These are phyloP conservation scores for Ciborinia camelliae DNA, from an alignment of 2,329 filamentous ascomycete genomes.

Conservation along the genomic window DNA sequence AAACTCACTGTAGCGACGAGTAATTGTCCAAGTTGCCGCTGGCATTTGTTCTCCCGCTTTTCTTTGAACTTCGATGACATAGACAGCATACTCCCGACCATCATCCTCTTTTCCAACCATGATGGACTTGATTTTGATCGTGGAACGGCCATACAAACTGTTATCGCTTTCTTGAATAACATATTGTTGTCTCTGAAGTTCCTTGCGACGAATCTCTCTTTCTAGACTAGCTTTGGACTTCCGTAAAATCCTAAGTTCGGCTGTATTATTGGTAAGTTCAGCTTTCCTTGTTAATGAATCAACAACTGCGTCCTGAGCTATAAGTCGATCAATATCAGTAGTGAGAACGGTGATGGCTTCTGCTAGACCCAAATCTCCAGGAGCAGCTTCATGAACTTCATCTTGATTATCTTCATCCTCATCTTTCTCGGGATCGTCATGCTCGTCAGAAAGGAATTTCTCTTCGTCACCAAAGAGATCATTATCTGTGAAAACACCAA, in stretches of 20 bases:
- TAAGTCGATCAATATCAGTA: conserved; percentile 83
- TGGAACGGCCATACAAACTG: conserved; percentile 88
- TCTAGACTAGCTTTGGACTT: conserved; percentile 94
- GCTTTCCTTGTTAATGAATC: conserved; percentile 91
- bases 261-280: conserved; percentile 93
- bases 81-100: conserved; percentile 88
- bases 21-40: conserved; percentile 89
- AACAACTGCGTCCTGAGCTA: conserved; percentile 83
- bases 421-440: conserved; percentile 62
- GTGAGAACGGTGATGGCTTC: conserved; percentile 90
- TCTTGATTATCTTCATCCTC: conserved; percentile 65
- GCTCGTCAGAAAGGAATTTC: conserved; percentile 80
- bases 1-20: conserved; percentile 94
- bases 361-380: conserved; percentile 86
- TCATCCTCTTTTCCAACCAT: conserved; percentile 90
- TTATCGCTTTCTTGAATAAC: conserved; percentile 97
- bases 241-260: conserved; percentile 83
- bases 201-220: conserved; percentile 87
- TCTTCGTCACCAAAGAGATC: conserved; percentile 90
- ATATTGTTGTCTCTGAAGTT: conserved; percentile 94
- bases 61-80: conserved; percentile 86
- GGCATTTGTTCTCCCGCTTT: conserved; percentile 94
- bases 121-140: conserved; percentile 84
- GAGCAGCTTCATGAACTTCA: conserved; percentile 88
- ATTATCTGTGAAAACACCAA: conserved; percentile 90